Conservation (phyloP, 148 eudicot genomes). For the Silene conica region DNA sequence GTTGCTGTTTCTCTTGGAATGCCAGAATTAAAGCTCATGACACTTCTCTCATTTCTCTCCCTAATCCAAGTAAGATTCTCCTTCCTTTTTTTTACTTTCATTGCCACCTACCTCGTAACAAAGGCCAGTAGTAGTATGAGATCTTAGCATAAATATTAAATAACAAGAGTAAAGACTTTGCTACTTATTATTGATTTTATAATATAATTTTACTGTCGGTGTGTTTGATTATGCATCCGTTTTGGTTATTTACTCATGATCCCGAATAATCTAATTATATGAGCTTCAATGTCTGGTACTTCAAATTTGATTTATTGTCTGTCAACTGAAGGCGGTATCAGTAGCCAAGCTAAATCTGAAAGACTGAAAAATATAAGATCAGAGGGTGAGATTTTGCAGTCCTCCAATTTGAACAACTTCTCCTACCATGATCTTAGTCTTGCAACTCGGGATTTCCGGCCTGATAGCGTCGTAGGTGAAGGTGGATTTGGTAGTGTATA, state of each 20-base stretch:
- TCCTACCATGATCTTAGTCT: constrained; percentile 44
- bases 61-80: constrained; percentile 24
- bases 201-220: no score
- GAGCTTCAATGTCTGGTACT: neutral
- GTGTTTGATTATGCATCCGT: no score
- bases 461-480: constrained; percentile 83
- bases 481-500: constrained; percentile 87
- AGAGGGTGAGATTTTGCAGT: constrained; percentile 63
- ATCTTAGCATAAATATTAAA: no score
- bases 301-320: constrained; percentile 9
- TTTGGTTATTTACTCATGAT: no score
- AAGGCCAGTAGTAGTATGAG: no score
- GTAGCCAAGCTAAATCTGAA: constrained; percentile 39
- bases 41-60: constrained; percentile 33
- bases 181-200: no score
- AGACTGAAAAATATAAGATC: constrained; percentile 36
- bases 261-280: no score
- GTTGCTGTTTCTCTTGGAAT: constrained; percentile 50
- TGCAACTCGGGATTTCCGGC: constrained; percentile 77
- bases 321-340: constrained; percentile 15
- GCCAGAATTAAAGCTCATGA: constrained; percentile 54
- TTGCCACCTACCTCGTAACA: no score
- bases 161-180: no score
- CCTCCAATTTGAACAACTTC: constrained; percentile 57
- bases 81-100: no score